phyloP scores from a whole-genome alignment of 345 rosid genomes.

The Hypericum perforatum region DNA sequence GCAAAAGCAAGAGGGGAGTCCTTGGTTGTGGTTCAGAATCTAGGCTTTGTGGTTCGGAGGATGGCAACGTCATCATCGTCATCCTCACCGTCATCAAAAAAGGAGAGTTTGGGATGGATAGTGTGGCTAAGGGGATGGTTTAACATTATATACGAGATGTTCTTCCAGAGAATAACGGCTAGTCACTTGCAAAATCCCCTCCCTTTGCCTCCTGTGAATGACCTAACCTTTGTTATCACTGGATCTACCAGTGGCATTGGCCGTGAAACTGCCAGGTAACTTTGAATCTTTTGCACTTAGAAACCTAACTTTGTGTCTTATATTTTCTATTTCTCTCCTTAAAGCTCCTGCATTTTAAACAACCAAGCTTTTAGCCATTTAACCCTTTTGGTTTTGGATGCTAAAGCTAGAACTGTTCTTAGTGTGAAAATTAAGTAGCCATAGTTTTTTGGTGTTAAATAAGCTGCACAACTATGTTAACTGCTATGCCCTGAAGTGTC shows the following conservation, averaged over 20 bases:
- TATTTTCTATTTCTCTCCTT: background rate
- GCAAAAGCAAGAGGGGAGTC: too few relatives aligned
- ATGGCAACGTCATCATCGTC: too few relatives aligned
- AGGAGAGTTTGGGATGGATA: conserved; percentile 77
- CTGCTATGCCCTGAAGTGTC: too few relatives aligned
- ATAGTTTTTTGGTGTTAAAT: too few relatives aligned
- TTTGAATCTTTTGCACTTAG: too few relatives aligned
- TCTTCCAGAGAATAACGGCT: conserved; percentile 78
- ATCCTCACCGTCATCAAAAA: conserved; percentile 10
- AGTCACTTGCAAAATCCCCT: conserved; percentile 73
- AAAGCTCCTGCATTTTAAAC: background rate
- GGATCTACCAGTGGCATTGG: conserved; percentile 99
- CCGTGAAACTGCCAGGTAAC: conserved; percentile 73
- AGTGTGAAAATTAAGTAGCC: too few relatives aligned
- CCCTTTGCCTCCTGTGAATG: conserved; percentile 66
- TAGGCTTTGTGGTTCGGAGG: too few relatives aligned
- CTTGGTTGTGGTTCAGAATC: too few relatives aligned
- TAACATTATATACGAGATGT: conserved; percentile 52
- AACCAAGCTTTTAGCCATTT: too few relatives aligned
- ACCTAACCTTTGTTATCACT: conserved; percentile 78
- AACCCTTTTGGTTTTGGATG: too few relatives aligned
- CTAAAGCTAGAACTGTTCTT: too few relatives aligned
- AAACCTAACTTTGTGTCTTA: background rate
- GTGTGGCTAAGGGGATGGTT: conserved; percentile 93
- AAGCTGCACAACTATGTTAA: too few relatives aligned